Percentiles rank a stretch among this genome's conserved stretches.
Conservation (phyloP, 2,329 filamentous ascomycete genomes). For the Escovopsis sp. region DNA sequence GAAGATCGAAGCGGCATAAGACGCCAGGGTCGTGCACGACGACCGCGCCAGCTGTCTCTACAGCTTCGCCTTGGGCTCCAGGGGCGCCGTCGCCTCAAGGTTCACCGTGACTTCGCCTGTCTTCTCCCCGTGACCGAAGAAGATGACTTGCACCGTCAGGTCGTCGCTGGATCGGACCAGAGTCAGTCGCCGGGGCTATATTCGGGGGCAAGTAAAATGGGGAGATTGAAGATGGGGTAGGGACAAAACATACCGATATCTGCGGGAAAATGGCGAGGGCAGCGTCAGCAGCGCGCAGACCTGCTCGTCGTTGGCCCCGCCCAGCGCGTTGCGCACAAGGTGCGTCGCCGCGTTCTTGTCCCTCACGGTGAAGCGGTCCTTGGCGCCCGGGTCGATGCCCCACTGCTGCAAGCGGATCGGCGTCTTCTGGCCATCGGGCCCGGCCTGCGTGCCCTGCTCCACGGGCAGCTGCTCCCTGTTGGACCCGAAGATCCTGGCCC, state of each 20-base stretch:
- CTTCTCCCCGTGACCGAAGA: constrained; percentile 74
- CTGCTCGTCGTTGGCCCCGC: constrained; percentile 86
- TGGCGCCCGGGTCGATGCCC: constrained; percentile 60
- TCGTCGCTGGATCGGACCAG: constrained; percentile 64
- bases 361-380: constrained; percentile 79
- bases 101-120: constrained; percentile 73
- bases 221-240: too few relatives aligned
- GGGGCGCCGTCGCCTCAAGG: constrained; percentile 61
- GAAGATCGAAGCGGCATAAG: too few relatives aligned
- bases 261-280: constrained; percentile 76
- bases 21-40: too few relatives aligned
- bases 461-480: constrained; percentile 51
- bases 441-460: constrained; percentile 42
- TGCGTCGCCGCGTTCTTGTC: constrained; percentile 96
- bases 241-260: constrained; percentile 74
- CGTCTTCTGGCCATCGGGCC: constrained; percentile 57
- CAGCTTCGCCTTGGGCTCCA: constrained; percentile 25
- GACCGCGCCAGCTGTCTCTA: constrained; percentile 13
- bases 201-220: not conserved
- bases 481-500: constrained; percentile 49
- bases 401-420: constrained; percentile 86
- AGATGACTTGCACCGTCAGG: constrained; percentile 93
- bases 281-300: constrained; percentile 83
- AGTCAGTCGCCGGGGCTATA: constrained; percentile 7
- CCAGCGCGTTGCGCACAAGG: constrained; percentile 85